These are phyloP conservation scores for Trichoderma lentiforme DNA, from an alignment of 2,329 filamentous ascomycete species.

Conservation along the genomic window DNA sequence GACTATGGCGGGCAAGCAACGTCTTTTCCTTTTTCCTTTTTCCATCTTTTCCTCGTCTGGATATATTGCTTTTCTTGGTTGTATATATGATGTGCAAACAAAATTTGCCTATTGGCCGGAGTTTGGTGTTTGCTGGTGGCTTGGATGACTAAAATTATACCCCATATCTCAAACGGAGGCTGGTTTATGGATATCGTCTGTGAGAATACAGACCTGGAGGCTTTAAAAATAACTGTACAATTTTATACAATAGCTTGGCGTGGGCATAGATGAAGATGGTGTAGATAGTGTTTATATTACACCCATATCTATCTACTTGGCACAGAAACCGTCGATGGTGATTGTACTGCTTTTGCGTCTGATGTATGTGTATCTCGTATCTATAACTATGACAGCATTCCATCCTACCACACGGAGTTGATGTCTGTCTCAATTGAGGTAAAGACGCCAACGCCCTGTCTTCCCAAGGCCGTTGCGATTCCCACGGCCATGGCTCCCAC, in stretches of 20 bases:
- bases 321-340: not conserved
- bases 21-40: not conserved
- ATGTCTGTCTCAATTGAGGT: slow-evolving; percentile 46
- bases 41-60: slow-evolving; percentile 9
- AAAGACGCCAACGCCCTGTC: slow-evolving; percentile 61
- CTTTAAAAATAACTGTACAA: not conserved
- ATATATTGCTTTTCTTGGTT: slow-evolving; percentile 13
- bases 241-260: not conserved
- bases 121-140: slow-evolving; percentile 5
- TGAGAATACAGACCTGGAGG: not conserved
- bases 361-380: not conserved
- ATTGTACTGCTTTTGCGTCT: not conserved
- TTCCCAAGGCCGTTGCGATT: slow-evolving; percentile 66
- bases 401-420: slow-evolving; percentile 21
- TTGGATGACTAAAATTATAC: slow-evolving; percentile 18
- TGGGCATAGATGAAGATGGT: not conserved
- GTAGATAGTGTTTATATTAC: not conserved
- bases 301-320: not conserved
- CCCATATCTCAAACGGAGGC: slow-evolving; percentile 11
- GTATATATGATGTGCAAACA: slow-evolving; percentile 10
- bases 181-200: slow-evolving; percentile 8
- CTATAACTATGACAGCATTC: not conserved
- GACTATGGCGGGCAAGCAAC: not conserved
- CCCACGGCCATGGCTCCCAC: slow-evolving; percentile 66
- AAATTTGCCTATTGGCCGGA: not conserved